These are phyloP conservation scores for Termitomyces sp. DNA, from an alignment of 768 basidiomycete genomes.

Conservation along the genomic window DNA sequence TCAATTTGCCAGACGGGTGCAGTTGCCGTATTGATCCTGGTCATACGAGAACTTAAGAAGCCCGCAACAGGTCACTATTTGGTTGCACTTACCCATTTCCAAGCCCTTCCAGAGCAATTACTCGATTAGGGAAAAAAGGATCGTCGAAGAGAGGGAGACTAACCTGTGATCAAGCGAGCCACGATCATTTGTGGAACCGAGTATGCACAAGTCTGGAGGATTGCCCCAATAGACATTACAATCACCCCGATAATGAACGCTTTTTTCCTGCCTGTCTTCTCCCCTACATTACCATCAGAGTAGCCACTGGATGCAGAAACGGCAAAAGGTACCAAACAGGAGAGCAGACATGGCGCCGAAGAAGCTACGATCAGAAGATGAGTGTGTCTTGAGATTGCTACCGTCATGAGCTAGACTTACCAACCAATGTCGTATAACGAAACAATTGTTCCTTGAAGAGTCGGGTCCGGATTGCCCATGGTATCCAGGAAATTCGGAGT, in stretches of 20 bases:
- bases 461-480: conserved; percentile 46
- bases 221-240: conserved; percentile 53
- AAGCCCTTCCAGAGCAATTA: conserved; percentile 27
- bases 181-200: conserved; percentile 49
- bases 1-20: conserved; percentile 55
- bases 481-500: conserved; percentile 44
- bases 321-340: conserved; percentile 29
- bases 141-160: neutral
- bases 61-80: neutral
- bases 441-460: conserved; percentile 48
- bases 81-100: conserved; percentile 39
- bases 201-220: conserved; percentile 47
- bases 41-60: neutral
- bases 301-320: neutral
- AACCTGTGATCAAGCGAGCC: conserved; percentile 46
- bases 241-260: conserved; percentile 48
- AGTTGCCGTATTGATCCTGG: conserved; percentile 46
- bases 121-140: neutral
- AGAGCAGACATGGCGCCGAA: conserved; percentile 46
- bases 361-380: conserved; percentile 29
- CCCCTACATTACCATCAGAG: conserved; percentile 25
- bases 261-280: conserved; percentile 43
- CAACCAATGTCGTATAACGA: conserved; percentile 53
- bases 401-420: conserved; percentile 23
- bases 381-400: neutral